Percentiles rank a stretch among this genome's conserved stretches.
phyloP scores from a whole-genome alignment of 345 rosid species.

The Litchi chinensis region DNA sequence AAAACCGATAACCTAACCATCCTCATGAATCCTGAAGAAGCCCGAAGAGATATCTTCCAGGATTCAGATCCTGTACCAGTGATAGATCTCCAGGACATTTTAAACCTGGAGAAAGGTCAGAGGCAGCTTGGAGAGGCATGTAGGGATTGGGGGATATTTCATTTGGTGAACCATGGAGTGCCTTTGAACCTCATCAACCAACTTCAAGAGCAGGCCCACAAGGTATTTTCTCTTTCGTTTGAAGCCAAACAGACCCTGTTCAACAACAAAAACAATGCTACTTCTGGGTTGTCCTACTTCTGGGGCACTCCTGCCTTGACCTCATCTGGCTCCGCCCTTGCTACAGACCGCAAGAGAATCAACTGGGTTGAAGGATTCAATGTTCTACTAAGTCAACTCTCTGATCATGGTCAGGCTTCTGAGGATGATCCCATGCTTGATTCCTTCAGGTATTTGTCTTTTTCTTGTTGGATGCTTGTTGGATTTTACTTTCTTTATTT shows the following conservation, averaged over 20 bases:
- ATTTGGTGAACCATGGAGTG: conserved; percentile 67
- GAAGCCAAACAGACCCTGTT: conserved; percentile 44
- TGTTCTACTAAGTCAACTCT: conserved; percentile 52
- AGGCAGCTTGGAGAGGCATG: conserved; percentile 50
- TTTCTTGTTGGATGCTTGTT: not conserved
- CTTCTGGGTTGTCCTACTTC: conserved; percentile 58
- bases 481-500: not conserved
- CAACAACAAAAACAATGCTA: conserved; percentile 3
- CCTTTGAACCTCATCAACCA: conserved; percentile 43
- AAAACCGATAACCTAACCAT: not conserved
- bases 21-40: conserved; percentile 15
- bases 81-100: conserved; percentile 47
- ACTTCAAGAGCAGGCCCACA: conserved; percentile 44
- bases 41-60: conserved; percentile 18
- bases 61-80: conserved; percentile 46
- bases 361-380: conserved; percentile 75
- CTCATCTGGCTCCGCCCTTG: conserved; percentile 56
- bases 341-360: conserved; percentile 33
- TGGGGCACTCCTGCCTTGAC: conserved; percentile 80
- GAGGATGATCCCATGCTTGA: conserved; percentile 36
- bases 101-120: conserved; percentile 25
- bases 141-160: conserved; percentile 68
- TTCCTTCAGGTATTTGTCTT: conserved; percentile 60
- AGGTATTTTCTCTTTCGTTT: conserved; percentile 52
- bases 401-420: conserved; percentile 24